Conservation (phyloP, 495 filamentous ascomycete genomes). For the Aspergillus mulundensis region DNA sequence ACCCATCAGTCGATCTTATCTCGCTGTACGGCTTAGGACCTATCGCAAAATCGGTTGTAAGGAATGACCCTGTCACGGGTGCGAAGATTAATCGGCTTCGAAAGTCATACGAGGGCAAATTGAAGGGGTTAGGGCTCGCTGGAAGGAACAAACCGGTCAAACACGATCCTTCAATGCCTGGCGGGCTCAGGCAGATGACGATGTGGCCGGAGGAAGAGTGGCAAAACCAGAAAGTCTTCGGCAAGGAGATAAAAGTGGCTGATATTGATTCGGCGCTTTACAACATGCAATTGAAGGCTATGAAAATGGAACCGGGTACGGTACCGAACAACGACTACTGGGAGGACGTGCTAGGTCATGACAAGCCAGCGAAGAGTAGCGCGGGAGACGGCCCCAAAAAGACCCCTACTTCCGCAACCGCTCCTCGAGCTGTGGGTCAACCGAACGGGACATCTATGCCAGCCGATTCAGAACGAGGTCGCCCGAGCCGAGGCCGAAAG, state of each 20-base stretch:
- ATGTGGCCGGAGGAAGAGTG: slow-evolving; percentile 65
- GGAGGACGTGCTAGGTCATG: slow-evolving; percentile 56
- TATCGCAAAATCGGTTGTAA: slow-evolving; percentile 60
- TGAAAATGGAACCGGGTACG: slow-evolving; percentile 54
- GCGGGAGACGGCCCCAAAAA: slow-evolving; percentile 34
- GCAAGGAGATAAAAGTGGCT: slow-evolving; percentile 51
- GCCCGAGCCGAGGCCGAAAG: slow-evolving; percentile 61
- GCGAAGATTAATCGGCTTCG: slow-evolving; percentile 71
- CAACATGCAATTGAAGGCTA: slow-evolving; percentile 47
- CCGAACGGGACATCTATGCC: slow-evolving; percentile 29
- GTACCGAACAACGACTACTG: slow-evolving; percentile 55
- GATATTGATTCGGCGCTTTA: slow-evolving; percentile 43
- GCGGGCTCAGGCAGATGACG: slow-evolving; percentile 41
- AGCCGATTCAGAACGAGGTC: slow-evolving; percentile 39
- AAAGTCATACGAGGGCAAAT: slow-evolving; percentile 70
- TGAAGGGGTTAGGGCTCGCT: slow-evolving; percentile 57
- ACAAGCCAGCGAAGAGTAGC: slow-evolving; percentile 44
- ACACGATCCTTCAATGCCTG: slow-evolving; percentile 38
- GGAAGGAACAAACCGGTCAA: slow-evolving; percentile 60
- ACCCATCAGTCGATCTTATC: slow-evolving; percentile 60
- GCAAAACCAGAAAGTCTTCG: slow-evolving; percentile 57
- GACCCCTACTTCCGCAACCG: slow-evolving; percentile 31
- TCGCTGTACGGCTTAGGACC: slow-evolving; percentile 56
- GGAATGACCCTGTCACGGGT: slow-evolving; percentile 59
- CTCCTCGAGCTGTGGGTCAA: slow-evolving; percentile 25